These are phyloP conservation scores for Neurospora terricola DNA, from an alignment of 495 filamentous ascomycete genomes.

Conservation along the genomic window DNA sequence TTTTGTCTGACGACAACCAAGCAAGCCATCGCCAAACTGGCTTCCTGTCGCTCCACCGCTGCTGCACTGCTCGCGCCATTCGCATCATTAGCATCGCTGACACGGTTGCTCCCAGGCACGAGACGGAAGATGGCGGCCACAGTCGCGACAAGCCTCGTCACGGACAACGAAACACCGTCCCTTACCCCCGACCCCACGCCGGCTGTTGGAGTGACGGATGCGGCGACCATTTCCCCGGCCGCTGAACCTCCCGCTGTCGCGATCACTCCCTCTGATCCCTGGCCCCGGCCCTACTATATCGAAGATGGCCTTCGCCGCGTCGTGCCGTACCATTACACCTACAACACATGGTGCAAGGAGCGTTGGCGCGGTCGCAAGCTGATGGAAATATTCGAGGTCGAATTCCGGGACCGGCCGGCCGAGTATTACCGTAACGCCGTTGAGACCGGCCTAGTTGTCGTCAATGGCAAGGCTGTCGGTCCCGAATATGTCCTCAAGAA, in stretches of 20 bases:
- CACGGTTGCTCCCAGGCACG: background rate
- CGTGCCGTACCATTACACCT: conserved; percentile 84
- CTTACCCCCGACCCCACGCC: conserved; percentile 3
- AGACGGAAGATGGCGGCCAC: background rate
- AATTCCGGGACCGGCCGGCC: conserved; percentile 76
- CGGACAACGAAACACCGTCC: background rate
- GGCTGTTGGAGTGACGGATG: conserved; percentile 17
- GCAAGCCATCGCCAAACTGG: background rate
- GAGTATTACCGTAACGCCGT: conserved; percentile 88
- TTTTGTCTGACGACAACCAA: background rate
- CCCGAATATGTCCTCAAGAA: conserved; percentile 36
- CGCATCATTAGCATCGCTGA: background rate
- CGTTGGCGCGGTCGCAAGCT: conserved; percentile 70
- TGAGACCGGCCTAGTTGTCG: conserved; percentile 57
- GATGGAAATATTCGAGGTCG: conserved; percentile 70
- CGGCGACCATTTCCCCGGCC: background rate
- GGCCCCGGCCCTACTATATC: conserved; percentile 65
- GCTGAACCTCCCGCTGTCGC: conserved; percentile 12
- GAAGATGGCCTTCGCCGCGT: conserved; percentile 74
- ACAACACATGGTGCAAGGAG: conserved; percentile 88
- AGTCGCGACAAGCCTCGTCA: background rate
- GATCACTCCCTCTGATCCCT: conserved; percentile 51
- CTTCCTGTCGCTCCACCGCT: background rate
- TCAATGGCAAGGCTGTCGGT: conserved; percentile 57
- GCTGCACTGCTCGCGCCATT: background rate